Evolutionary conservation across 1,284 basidiomycete genomes (phyloP), one percentile per base, ranked within the genome.

Genomic region (Ustilago cynodontis): DNA sequence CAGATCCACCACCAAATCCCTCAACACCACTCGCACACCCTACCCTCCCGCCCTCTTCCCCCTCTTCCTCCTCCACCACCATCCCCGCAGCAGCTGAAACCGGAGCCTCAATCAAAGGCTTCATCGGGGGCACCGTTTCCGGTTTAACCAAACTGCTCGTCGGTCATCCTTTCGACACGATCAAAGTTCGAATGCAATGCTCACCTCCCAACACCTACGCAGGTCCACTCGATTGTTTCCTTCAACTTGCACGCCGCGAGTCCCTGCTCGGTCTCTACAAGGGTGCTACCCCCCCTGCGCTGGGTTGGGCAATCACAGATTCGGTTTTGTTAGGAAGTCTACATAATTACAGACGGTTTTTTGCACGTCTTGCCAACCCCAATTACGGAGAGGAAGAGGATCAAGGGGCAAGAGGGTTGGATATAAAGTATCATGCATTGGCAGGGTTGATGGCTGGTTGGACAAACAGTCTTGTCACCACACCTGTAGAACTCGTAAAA

Each of bases 241-340:
- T 88, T 45, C 89, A 90, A 73, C 91, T 90, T 6, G 86, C 93
- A 14, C 88, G 89, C 57, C 90, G 90, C 45, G 92, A 93, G 70
- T 85, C 85, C 0, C 63, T 83, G 1, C 57, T 84, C 9, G 84
- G 85, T 9, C 58, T 87, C 29, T 87, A 87, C 77, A 86, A 87
- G 64, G 88, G 91, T 89, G 87, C 86, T 37, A 68, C 70, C 2
- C 91, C 92, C 6, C 92, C 92, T 1, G 91, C 91, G 20, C 87
- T 93, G 3, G 92, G 92, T 2, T 93, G 92, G 92, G 90, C 91
- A 9, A 88, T 91, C 43, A 91, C 92, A 49, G 93, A 94, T 82
- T 91, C 91, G 16, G 87, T 93, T 10, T 88, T 94, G 8, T 87
- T 94, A 57, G 92, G 93, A 3, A 92, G 91, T 4, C 86, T 94